phyloP scores from a whole-genome alignment of 345 rosid species.

The Acer campestre region DNA sequence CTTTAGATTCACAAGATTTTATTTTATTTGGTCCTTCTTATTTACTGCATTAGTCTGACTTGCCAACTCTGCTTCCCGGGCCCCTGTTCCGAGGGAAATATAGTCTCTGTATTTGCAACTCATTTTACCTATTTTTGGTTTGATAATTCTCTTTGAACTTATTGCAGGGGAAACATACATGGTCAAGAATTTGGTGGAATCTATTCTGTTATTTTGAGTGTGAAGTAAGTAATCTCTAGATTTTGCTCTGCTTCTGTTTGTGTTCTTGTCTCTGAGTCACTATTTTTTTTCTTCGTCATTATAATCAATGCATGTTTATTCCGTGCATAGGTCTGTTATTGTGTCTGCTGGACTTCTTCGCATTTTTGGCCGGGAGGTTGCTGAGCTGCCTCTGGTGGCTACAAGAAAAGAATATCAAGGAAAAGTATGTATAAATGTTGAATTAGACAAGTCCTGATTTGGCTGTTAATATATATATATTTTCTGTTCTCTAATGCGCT shows the following conservation, averaged over 20 bases:
- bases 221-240: conserved; percentile 52
- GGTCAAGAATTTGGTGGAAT: conserved; percentile 98
- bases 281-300: conserved; percentile 2
- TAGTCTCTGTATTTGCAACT: neutral
- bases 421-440: conserved; percentile 51
- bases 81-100: neutral
- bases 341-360: conserved; percentile 97
- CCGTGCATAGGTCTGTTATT: conserved; percentile 61
- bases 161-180: conserved; percentile 88
- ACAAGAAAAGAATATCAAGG: conserved; percentile 90
- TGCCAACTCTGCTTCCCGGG: neutral
- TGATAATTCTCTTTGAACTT: conserved; percentile 16
- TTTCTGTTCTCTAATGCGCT: neutral
- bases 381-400: conserved; percentile 98
- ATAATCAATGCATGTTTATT: conserved; percentile 9
- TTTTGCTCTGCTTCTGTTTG: neutral
- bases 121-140: conserved; percentile 12
- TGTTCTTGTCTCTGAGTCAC: conserved; percentile 2
- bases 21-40: neutral
- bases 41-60: neutral
- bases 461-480: neutral
- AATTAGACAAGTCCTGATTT: conserved; percentile 8
- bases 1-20: neutral
- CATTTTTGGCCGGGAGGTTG: conserved; percentile 85
- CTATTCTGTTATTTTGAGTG: conserved; percentile 74